Base-by-base conservation (phyloP, 1,139 yeast species). In the Yamadazyma blattariae region DNA sequence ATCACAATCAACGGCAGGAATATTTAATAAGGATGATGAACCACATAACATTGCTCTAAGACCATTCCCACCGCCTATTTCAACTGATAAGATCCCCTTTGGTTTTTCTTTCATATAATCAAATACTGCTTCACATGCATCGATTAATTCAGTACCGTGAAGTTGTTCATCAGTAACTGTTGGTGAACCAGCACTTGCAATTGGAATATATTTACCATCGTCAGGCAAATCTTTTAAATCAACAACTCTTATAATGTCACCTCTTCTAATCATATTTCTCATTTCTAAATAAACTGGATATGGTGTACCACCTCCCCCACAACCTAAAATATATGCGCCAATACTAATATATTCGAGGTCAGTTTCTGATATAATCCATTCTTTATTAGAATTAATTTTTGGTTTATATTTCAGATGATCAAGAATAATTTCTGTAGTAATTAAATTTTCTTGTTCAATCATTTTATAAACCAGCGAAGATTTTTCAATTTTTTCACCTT, bases 251-350 rank as follows among this genome's bases (percentile, higher is more conserved):
- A 68, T 50, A 1, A 37, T 40, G 13, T 52, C 56, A 2, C 76
- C 76, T 3, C 46, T 36, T 25, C 61, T 44, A 7, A 70, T 29
- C 35, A 57, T 44, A 31, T 61, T 57, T 32, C 63, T 52, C 1
- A 60, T 50, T 25, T 64, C 67, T 17, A 71, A 48, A 37, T 49
- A 65, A 18, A 53, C 53, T 3, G 71, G 54, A 40, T 70, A 65
- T n/a, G 77, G 74, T 29, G 61, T 60, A 15, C 77, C 77, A 15
- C 77, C 77, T 14, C 77, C 77, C 5, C 75, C 77, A 46, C 74
- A 66, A 2, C 77, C 77, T 12, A 71, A 54, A 35, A 71, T 65
- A 43, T 71, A 71, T 26, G 67, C 52, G 3, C 77, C 77, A 26
- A 65, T 53, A 25, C 67, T 50, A 27, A 71, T 37, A 37, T 59